These are phyloP conservation scores for Scedosporium aurantiacum DNA, from an alignment of 2,329 filamentous ascomycete species.

Conservation along the genomic window DNA sequence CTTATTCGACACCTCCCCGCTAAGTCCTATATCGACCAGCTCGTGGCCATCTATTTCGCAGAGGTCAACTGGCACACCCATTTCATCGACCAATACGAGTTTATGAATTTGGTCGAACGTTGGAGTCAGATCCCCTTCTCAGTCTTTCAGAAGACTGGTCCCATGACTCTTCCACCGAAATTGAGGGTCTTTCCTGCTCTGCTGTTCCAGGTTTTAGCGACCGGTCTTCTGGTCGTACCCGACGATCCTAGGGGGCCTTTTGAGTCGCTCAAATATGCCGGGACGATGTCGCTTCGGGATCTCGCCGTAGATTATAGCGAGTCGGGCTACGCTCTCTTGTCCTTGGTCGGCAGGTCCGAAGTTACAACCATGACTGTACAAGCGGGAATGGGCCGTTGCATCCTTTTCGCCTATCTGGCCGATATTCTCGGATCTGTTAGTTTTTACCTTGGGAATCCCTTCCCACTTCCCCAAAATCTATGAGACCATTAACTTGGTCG, in stretches of 20 bases:
- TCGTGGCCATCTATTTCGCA: slow-evolving; percentile 43
- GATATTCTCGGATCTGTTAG: neutral
- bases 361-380: slow-evolving; percentile 46
- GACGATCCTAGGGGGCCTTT: slow-evolving; percentile 36
- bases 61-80: slow-evolving; percentile 51
- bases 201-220: slow-evolving; percentile 47
- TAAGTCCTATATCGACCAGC: slow-evolving; percentile 40
- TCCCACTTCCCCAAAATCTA: slow-evolving; percentile 31
- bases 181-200: slow-evolving; percentile 47
- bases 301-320: slow-evolving; percentile 51
- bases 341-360: slow-evolving; percentile 44
- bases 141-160: slow-evolving; percentile 36
- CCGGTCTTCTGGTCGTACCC: slow-evolving; percentile 41
- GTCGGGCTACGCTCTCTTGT: slow-evolving; percentile 39
- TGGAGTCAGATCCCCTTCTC: slow-evolving; percentile 46
- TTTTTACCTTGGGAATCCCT: neutral
- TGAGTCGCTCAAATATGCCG: slow-evolving; percentile 46
- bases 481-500: slow-evolving; percentile 33
- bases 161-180: slow-evolving; percentile 37
- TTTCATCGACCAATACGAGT: slow-evolving; percentile 40
- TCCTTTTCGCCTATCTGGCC: slow-evolving; percentile 48
- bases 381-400: slow-evolving; percentile 43
- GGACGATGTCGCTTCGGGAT: slow-evolving; percentile 49
- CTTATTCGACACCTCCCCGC: slow-evolving; percentile 47
- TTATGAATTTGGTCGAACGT: slow-evolving; percentile 36